These are phyloP conservation scores for Auriscalpium microsporum DNA, from an alignment of 768 basidiomycete species.

Conservation along the genomic window DNA sequence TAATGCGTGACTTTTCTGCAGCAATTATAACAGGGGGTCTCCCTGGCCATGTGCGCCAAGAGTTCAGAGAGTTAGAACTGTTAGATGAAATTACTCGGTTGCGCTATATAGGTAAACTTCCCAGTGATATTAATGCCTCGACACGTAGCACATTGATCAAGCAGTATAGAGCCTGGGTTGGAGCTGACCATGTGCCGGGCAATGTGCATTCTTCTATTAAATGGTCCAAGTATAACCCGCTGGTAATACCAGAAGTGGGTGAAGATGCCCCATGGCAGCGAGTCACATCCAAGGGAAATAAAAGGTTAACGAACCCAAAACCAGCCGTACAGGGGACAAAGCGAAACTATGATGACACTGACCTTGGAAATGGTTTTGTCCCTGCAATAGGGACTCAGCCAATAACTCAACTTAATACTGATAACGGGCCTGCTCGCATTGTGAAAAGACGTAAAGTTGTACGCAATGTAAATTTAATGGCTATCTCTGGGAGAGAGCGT, in stretches of 20 bases:
- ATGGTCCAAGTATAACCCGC: background rate
- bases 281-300: background rate
- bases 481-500: background rate
- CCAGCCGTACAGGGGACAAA: too few species aligned
- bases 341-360: background rate
- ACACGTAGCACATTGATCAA: background rate
- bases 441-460: background rate
- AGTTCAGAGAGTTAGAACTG: constrained; percentile 14
- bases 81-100: constrained; percentile 8
- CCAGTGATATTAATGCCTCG: background rate
- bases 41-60: constrained; percentile 8
- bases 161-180: background rate
- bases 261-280: background rate
- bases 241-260: background rate
- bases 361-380: background rate
- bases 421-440: background rate
- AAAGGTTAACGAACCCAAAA: background rate
- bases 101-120: background rate
- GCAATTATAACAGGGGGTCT: constrained; percentile 6
- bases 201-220: background rate
- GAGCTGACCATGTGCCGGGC: background rate
- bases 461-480: background rate
- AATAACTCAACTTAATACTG: background rate
- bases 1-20: constrained; percentile 11
- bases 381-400: background rate